phyloP scores from a whole-genome alignment of 2,329 filamentous ascomycete species.

The Polychaeton citri region DNA sequence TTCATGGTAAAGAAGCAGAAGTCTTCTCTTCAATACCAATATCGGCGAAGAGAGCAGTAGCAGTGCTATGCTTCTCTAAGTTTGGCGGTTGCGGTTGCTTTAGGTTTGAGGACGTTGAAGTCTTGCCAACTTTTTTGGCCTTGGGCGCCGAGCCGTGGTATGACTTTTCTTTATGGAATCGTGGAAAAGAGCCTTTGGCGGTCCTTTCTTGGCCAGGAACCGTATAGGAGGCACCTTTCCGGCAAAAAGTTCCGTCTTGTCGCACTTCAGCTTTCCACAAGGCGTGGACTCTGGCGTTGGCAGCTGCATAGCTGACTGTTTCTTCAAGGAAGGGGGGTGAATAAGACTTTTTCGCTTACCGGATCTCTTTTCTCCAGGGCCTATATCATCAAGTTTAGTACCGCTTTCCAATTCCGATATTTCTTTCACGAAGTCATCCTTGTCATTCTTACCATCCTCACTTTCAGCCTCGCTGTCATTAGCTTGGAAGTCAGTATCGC shows the following conservation, averaged over 20 bases:
- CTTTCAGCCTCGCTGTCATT: slow-evolving; percentile 23
- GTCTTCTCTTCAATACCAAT: slow-evolving; percentile 4
- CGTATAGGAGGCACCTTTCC: too few species aligned
- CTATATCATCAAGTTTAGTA: slow-evolving; percentile 16
- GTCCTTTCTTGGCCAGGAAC: too few species aligned
- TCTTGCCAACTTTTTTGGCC: slow-evolving; percentile 3
- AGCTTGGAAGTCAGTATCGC: slow-evolving; percentile 38
- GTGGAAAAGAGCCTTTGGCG: too few species aligned
- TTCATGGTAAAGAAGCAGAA: slow-evolving; percentile 8
- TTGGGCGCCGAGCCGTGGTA: too few species aligned
- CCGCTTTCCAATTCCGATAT: slow-evolving; percentile 1
- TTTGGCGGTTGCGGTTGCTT: too few species aligned
- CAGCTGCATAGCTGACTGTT: too few species aligned
- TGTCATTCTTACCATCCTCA: slow-evolving; percentile 13
- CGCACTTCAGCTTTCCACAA: too few species aligned
- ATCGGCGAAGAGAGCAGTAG: slow-evolving; percentile 1
- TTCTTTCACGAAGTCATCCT: slow-evolving; percentile 4
- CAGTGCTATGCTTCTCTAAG: slow-evolving; percentile 2
- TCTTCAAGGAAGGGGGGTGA: background rate
- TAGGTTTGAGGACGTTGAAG: background rate
- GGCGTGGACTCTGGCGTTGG: too few species aligned
- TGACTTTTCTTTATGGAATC: too few species aligned
- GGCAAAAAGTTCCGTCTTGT: background rate
- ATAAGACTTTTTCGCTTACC: slow-evolving; percentile 9
- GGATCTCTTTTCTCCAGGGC: slow-evolving; percentile 8